Base-by-base conservation (phyloP, 495 filamentous ascomycete species). In the Thozetella sp. region DNA sequence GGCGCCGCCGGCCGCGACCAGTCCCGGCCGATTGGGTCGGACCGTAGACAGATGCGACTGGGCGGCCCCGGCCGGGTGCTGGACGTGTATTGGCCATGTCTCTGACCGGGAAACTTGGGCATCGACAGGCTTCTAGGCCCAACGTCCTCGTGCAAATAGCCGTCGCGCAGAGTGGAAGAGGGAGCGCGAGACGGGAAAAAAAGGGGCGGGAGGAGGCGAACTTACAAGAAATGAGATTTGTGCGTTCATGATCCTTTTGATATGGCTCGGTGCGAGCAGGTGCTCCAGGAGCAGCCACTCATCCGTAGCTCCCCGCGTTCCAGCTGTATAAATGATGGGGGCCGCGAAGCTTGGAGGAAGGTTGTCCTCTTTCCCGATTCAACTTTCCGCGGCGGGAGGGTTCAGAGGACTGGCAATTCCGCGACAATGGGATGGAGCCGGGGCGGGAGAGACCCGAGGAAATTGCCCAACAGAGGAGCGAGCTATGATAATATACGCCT, bases 221-320 rank as follows among this genome's bases (percentile, higher is more conserved):
- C 78, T 76, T 73, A 84, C 82, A 57, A 85, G 74, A 66, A 85
- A 85, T 48, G 80, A 79, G 61, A 85, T 80, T 68, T 83, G 78
- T 55, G 81, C 79, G 63, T 78, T 82, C 81, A 84, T 83, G 50
- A 63, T 78, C 66, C 61, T 26, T 26, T 22, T 2, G 13, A 11
- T 51, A 24, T 1, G 48, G 15, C 54, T 27, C 25, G 23, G 27
- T 54, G 13, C 23, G 25, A 54, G 46, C 48, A 45, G 45, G 22
- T 37, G 40, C 43, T 22, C 26, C 17, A n/a, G 10, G 22, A 58
- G 30, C 23, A 54, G 17, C n/a, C 40, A 30, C 53, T 54, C 48
- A 57, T 48, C 43, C 43, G n/a, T n/a, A 48, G 11, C 9, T 13
- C 9, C 43, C n/a, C 43, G 43, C 43, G n/a, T 9, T 37, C 30